phyloP scores from a whole-genome alignment of 495 filamentous ascomycete species.

The Neurospora sp. region DNA sequence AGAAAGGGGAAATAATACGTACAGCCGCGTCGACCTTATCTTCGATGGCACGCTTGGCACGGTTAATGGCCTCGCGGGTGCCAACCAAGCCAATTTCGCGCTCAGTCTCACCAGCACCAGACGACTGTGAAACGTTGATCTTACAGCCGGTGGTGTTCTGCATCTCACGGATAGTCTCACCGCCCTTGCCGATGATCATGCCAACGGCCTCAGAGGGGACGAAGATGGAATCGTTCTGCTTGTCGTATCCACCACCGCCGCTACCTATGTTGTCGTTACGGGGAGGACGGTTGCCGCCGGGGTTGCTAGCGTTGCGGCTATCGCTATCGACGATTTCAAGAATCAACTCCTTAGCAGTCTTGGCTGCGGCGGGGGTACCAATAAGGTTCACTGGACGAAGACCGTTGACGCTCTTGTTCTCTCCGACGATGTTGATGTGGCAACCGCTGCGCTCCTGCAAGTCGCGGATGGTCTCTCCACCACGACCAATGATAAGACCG shows the following conservation, averaged over 20 bases:
- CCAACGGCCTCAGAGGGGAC: conserved; percentile 80
- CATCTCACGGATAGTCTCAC: conserved; percentile 82
- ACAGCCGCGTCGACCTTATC: conserved; percentile 83
- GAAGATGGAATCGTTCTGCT: conserved; percentile 66
- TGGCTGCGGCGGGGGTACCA: conserved; percentile 54
- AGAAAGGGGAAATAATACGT: conserved; percentile 20
- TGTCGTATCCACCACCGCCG: conserved; percentile 40
- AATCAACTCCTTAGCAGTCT: conserved; percentile 65
- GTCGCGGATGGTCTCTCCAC: conserved; percentile 81
- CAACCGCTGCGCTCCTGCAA: conserved; percentile 76
- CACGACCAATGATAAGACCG: conserved; percentile 74
- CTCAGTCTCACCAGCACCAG: conserved; percentile 56
- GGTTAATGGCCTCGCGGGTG: conserved; percentile 56
- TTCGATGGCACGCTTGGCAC: conserved; percentile 66
- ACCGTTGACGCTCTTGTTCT: conserved; percentile 76
- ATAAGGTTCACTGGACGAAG: conserved; percentile 78
- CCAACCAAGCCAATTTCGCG: conserved; percentile 76
- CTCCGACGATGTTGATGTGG: conserved; percentile 81
- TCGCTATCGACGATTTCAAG: conserved; percentile 85
- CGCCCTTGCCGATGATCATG: conserved; percentile 85
- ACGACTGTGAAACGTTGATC: conserved; percentile 74
- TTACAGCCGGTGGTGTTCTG: conserved; percentile 73
- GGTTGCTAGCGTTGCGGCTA: conserved; percentile 42
- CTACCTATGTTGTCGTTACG: conserved; percentile 15
- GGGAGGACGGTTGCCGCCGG: conserved; percentile 4